Conservation (phyloP, 352 stramenopile species). For the Aphanomyces euteiches region DNA sequence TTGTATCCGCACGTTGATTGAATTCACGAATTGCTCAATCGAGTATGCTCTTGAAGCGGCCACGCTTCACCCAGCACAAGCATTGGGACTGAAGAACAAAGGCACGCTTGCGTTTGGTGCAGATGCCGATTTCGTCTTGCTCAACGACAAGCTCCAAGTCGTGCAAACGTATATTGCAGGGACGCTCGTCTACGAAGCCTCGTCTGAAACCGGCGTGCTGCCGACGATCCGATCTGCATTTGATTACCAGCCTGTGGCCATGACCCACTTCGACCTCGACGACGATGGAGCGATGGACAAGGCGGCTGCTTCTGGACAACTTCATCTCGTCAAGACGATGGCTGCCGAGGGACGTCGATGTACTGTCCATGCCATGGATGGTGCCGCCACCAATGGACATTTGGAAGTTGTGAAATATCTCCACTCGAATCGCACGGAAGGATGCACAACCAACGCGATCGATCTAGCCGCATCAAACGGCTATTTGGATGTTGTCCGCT, state of each 20-base stretch:
- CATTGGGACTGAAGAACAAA: slow-evolving; percentile 58
- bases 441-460: slow-evolving; percentile 39
- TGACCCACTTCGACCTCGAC: slow-evolving; percentile 20
- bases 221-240: background rate
- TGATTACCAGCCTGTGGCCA: background rate
- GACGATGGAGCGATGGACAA: slow-evolving; percentile 14
- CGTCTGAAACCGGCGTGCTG: background rate
- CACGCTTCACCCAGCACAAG: slow-evolving; percentile 67
- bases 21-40: slow-evolving; percentile 78
- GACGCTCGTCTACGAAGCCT: slow-evolving; percentile 46
- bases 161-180: slow-evolving; percentile 73
- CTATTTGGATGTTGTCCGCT: slow-evolving; percentile 36
- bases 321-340: slow-evolving; percentile 5
- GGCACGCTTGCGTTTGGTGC: slow-evolving; percentile 70
- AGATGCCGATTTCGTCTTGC: slow-evolving; percentile 78
- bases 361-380: slow-evolving; percentile 39
- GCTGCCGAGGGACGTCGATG: slow-evolving; percentile 5
- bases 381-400: slow-evolving; percentile 36
- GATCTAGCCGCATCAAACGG: slow-evolving; percentile 35
- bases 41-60: slow-evolving; percentile 72
- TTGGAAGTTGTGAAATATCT: slow-evolving; percentile 37
- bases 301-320: slow-evolving; percentile 1
- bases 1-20: slow-evolving; percentile 69
- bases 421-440: slow-evolving; percentile 37
- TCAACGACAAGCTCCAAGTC: slow-evolving; percentile 68